Evolutionary conservation across 2,329 filamentous ascomycete genomes (phyloP).

Genomic region (Verticillium klebahnii): DNA sequence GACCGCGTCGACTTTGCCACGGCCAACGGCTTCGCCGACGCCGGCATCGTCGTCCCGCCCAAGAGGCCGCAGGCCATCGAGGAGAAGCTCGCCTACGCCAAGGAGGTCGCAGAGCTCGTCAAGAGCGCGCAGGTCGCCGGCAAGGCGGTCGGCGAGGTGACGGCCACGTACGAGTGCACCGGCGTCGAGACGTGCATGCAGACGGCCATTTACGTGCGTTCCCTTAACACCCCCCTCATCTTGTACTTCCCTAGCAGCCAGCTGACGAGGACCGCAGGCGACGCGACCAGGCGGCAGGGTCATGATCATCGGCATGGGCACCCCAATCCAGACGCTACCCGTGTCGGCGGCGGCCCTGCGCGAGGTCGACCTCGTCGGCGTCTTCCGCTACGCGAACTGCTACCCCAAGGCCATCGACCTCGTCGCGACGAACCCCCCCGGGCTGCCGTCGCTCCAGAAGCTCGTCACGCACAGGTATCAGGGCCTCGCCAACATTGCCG

Average conservation of each 20-base stretch:
- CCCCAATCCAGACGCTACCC: conserved; percentile 63
- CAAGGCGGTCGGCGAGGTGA: conserved; percentile 55
- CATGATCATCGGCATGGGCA: conserved; percentile 70
- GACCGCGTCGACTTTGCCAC: conserved; percentile 55
- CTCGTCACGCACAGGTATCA: conserved; percentile 67
- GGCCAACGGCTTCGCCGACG: conserved; percentile 51
- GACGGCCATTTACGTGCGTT: conserved; percentile 61
- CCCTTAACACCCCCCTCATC: background rate
- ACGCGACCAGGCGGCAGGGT: conserved; percentile 65
- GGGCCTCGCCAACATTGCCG: conserved; percentile 57
- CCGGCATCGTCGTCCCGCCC: conserved; percentile 44
- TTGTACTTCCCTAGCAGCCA: background rate
- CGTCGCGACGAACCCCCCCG: conserved; percentile 39
- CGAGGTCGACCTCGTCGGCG: conserved; percentile 67
- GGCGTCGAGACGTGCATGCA: conserved; percentile 75
- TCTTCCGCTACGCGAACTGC: conserved; percentile 72
- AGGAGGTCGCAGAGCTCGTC: conserved; percentile 41
- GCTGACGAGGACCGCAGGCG: conserved; percentile 27
- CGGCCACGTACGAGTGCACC: conserved; percentile 72
- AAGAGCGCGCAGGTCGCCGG: conserved; percentile 29
- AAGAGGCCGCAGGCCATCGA: conserved; percentile 43
- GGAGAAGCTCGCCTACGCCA: conserved; percentile 47
- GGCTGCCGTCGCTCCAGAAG: conserved; percentile 60
- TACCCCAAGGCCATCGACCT: conserved; percentile 55
- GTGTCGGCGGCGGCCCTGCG: conserved; percentile 64